Conservation (phyloP, 306 rosid genomes). For the Cyclanthera cordifolia region DNA sequence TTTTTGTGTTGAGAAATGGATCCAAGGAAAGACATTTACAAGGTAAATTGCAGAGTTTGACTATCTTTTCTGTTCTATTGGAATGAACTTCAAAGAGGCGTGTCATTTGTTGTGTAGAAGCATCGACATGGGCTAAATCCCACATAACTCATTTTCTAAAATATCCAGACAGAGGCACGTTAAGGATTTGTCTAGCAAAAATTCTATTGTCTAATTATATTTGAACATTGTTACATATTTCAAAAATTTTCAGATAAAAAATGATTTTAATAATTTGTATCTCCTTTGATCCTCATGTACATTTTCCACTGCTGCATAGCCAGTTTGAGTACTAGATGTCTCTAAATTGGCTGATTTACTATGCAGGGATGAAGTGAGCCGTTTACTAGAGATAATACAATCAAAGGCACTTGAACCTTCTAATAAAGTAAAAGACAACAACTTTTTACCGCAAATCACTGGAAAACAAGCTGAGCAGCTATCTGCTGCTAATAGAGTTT, state of each 20-base stretch:
- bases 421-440: slow-evolving; percentile 25
- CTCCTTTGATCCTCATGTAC: background rate
- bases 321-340: background rate
- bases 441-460: slow-evolving; percentile 15
- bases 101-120: background rate
- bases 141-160: background rate
- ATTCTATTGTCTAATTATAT: too few relatives aligned
- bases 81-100: too few relatives aligned
- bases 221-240: too few relatives aligned
- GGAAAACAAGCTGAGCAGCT: slow-evolving; percentile 27
- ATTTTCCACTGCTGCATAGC: background rate
- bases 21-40: slow-evolving; percentile 35
- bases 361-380: slow-evolving; percentile 63
- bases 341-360: slow-evolving; percentile 6
- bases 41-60: slow-evolving; percentile 22
- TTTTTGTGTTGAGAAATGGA: slow-evolving; percentile 32
- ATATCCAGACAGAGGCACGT: background rate
- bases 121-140: background rate
- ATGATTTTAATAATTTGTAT: background rate
- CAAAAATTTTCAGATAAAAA: background rate
- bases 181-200: too few relatives aligned
- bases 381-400: slow-evolving; percentile 45
- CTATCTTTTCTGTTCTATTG: background rate
- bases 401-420: slow-evolving; percentile 52
- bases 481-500: slow-evolving; percentile 19